Conservation (phyloP, 2,329 filamentous ascomycete species). For the Aureobasidium lini region DNA sequence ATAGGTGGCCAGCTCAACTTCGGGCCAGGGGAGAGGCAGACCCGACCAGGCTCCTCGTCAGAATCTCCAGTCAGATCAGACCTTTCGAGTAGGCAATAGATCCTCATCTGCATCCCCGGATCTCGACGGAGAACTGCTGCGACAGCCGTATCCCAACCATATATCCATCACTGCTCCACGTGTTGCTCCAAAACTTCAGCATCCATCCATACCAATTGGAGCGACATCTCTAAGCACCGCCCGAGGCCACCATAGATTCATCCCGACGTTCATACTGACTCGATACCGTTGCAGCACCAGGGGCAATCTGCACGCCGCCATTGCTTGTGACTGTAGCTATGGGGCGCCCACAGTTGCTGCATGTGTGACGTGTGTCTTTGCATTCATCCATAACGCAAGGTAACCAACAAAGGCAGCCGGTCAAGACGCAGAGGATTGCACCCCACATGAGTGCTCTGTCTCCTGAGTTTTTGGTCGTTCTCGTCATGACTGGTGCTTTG, state of each 20-base stretch:
- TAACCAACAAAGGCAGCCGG: background rate
- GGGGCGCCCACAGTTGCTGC: background rate
- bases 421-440: background rate
- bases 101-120: too few species aligned
- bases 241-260: background rate
- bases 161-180: too few species aligned
- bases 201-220: too few species aligned
- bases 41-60: too few species aligned
- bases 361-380: background rate
- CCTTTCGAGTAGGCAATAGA: too few species aligned
- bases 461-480: background rate
- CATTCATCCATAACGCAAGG: background rate
- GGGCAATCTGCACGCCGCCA: background rate
- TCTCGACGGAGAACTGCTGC: too few species aligned
- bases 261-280: background rate
- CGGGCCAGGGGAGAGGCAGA: too few species aligned
- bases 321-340: background rate
- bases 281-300: background rate
- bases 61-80: too few species aligned
- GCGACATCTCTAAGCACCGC: too few species aligned
- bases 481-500: background rate
- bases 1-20: too few species aligned
- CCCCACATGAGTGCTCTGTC: slow-evolving; percentile 2
- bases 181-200: too few species aligned
- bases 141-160: too few species aligned